Conservation (phyloP, 2,329 filamentous ascomycete species). For the Metarhizium rileyi region DNA sequence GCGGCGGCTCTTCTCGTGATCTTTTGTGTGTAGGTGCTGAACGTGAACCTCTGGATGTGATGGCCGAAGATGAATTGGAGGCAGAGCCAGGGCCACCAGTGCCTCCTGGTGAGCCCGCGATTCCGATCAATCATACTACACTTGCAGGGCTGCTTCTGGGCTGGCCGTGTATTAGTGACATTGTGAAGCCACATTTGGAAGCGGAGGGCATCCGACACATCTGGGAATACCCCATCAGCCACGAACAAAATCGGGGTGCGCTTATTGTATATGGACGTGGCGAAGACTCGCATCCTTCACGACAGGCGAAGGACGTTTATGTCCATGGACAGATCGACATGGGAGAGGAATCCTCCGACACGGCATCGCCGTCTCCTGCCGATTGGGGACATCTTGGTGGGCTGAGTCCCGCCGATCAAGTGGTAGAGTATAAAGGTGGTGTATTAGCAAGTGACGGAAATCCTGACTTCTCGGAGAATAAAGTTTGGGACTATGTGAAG, state of each 20-base stretch:
- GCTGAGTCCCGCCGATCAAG: slow-evolving; percentile 31
- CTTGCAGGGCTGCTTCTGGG: slow-evolving; percentile 73
- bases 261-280: slow-evolving; percentile 70
- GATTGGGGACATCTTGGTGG: slow-evolving; percentile 52
- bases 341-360: slow-evolving; percentile 40
- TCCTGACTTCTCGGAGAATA: slow-evolving; percentile 42
- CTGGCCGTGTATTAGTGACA: slow-evolving; percentile 56
- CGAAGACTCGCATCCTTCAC: slow-evolving; percentile 56
- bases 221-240: slow-evolving; percentile 64
- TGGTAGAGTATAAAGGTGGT: slow-evolving; percentile 28
- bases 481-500: slow-evolving; percentile 43
- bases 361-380: slow-evolving; percentile 42
- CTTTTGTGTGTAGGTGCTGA: slow-evolving; percentile 16
- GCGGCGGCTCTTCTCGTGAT: slow-evolving; percentile 16
- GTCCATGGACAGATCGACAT: slow-evolving; percentile 31
- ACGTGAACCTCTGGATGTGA: slow-evolving; percentile 17
- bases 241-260: slow-evolving; percentile 64
- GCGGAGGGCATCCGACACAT: slow-evolving; percentile 43
- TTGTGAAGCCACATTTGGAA: slow-evolving; percentile 46
- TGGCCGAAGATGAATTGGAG: slow-evolving; percentile 39
- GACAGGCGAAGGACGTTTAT: slow-evolving; percentile 31
- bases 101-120: slow-evolving; percentile 52
- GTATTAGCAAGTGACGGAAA: slow-evolving; percentile 35
- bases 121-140: slow-evolving; percentile 81
- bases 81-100: slow-evolving; percentile 42